A percentile compares a stretch with the other conserved stretches of the same genome.
These are phyloP conservation scores for Fraxinus cuspidata DNA, from an alignment of 257 asterid species.

Conservation along the genomic window DNA sequence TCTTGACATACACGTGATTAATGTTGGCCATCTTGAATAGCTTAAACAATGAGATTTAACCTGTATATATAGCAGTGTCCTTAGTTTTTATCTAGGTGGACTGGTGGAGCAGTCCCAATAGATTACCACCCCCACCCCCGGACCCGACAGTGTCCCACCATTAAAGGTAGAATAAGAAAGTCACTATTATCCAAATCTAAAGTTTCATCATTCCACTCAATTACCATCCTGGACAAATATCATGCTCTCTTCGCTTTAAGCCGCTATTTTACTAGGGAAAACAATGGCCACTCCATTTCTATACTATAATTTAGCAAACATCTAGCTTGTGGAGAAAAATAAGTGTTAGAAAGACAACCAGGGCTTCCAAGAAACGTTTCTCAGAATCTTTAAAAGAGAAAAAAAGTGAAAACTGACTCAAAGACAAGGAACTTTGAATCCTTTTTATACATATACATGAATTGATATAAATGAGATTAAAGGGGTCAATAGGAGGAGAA, in stretches of 20 bases:
- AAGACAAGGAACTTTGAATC: conserved; percentile 92
- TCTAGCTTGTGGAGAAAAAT: conserved; percentile 28
- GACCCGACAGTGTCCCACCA: background rate
- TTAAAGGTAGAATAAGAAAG: conserved; percentile 14
- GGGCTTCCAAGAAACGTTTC: conserved; percentile 94
- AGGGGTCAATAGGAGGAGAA: background rate
- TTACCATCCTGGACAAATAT: conserved; percentile 38
- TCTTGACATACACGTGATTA: background rate
- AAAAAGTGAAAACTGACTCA: conserved; percentile 65
- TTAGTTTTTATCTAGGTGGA: background rate
- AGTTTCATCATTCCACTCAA: conserved; percentile 31
- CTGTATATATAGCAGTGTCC: background rate
- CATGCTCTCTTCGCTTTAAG: conserved; percentile 42
- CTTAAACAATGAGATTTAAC: background rate
- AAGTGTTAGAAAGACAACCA: conserved; percentile 7
- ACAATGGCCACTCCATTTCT: background rate
- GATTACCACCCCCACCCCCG: background rate
- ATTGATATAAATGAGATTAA: background rate
- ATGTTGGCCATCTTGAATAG: background rate
- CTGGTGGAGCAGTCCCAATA: background rate
- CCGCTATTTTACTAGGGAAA: conserved; percentile 46
- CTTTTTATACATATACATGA: conserved; percentile 37
- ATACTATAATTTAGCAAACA: background rate
- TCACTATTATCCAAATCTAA: conserved; percentile 21
- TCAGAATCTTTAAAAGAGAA: conserved; percentile 82